Conservation (phyloP, 2,329 filamentous ascomycete genomes). For the Arthrobotrys megalospora region DNA sequence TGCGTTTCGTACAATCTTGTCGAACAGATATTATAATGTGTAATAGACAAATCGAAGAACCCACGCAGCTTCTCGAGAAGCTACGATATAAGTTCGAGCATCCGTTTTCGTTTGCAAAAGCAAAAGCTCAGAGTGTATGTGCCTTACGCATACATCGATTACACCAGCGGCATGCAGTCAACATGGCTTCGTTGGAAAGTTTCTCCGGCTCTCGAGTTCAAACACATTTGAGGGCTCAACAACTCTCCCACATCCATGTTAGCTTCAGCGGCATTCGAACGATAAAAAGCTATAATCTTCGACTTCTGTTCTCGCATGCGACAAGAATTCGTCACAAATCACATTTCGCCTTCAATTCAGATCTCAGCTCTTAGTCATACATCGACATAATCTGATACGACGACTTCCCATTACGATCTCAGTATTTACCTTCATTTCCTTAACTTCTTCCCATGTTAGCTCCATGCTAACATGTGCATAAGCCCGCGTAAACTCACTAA, state of each 20-base stretch:
- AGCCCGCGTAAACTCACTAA: slow-evolving; percentile 54
- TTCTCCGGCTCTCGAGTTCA: slow-evolving; percentile 55
- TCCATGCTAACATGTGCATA: slow-evolving; percentile 58
- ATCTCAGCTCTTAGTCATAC: not conserved
- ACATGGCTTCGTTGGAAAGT: slow-evolving; percentile 50
- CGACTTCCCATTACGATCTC: slow-evolving; percentile 25
- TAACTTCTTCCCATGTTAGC: slow-evolving; percentile 48
- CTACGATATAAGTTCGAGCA: slow-evolving; percentile 25
- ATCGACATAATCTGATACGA: slow-evolving; percentile 7
- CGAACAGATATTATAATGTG: slow-evolving; percentile 26
- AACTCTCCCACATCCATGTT: slow-evolving; percentile 53
- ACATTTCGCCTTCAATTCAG: slow-evolving; percentile 2
- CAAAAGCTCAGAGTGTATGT: slow-evolving; percentile 27
- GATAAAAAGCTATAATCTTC: not conserved
- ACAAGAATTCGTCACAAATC: slow-evolving; percentile 20
- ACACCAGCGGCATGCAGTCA: slow-evolving; percentile 39
- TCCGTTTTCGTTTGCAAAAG: slow-evolving; percentile 20
- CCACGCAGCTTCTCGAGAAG: slow-evolving; percentile 35
- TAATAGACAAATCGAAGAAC: slow-evolving; percentile 49
- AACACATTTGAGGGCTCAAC: slow-evolving; percentile 59
- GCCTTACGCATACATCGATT: slow-evolving; percentile 12
- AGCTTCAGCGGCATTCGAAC: slow-evolving; percentile 36
- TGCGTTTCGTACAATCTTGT: slow-evolving; percentile 23
- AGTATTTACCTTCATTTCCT: slow-evolving; percentile 53
- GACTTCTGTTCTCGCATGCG: slow-evolving; percentile 19